phyloP scores from a whole-genome alignment of 2,329 filamentous ascomycete species.

The Colletotrichum sp. region DNA sequence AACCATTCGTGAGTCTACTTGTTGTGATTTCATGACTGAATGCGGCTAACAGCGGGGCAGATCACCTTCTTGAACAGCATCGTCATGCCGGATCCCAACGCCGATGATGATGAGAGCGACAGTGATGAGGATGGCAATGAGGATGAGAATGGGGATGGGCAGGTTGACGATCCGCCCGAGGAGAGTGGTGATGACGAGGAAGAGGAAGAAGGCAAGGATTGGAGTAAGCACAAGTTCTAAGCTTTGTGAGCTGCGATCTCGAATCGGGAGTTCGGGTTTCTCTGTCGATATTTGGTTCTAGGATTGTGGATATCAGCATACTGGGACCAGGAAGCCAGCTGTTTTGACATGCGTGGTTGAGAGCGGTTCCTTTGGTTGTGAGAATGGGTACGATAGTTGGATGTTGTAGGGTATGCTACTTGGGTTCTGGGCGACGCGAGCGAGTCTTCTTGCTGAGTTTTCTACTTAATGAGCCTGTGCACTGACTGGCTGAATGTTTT shows the following conservation, averaged over 20 bases:
- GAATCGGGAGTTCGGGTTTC: not conserved
- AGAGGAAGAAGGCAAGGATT: conserved; percentile 11
- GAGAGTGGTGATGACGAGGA: conserved; percentile 19
- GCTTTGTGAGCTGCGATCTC: not conserved
- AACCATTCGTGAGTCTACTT: conserved; percentile 75
- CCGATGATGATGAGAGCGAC: conserved; percentile 45
- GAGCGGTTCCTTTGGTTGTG: not conserved
- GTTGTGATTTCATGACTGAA: not conserved
- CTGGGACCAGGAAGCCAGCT: not conserved
- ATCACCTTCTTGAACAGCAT: conserved; percentile 74
- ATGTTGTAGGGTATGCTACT: not conserved
- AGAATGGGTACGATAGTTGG: too few species aligned
- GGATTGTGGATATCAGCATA: not conserved
- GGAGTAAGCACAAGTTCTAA: conserved; percentile 18
- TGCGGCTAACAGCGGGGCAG: conserved; percentile 40
- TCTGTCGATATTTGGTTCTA: not conserved
- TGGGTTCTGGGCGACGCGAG: not conserved
- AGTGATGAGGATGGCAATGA: conserved; percentile 30
- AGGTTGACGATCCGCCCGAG: not conserved
- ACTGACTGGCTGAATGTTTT: too few species aligned
- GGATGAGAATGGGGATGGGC: not conserved
- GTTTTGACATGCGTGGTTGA: not conserved
- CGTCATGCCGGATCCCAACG: conserved; percentile 71
- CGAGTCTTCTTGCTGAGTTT: accelerated
- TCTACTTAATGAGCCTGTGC: accelerated